Percentiles rank a stretch among this genome's conserved stretches.
phyloP scores from a whole-genome alignment of 768 basidiomycete genomes.

The Lentinula sp. region DNA sequence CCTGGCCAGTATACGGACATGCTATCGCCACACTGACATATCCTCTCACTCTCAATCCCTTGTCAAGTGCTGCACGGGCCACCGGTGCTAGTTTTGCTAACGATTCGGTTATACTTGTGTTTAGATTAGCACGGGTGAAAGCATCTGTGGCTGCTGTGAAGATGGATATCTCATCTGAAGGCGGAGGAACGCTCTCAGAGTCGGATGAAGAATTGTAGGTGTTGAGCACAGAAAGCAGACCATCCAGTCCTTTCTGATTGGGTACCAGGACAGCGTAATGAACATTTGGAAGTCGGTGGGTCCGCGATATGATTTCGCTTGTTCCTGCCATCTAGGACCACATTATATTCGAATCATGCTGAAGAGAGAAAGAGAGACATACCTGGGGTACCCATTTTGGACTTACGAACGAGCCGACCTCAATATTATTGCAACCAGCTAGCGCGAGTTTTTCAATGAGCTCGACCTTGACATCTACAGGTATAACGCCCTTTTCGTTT shows the following conservation, averaged over 20 bases:
- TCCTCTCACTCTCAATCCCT: constrained; percentile 68
- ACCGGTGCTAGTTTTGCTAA: constrained; percentile 59
- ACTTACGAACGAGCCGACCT: constrained; percentile 87
- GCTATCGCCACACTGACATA: constrained; percentile 81
- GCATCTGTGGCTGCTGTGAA: constrained; percentile 87
- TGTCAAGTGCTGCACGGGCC: constrained; percentile 48
- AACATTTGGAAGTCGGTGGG: constrained; percentile 45
- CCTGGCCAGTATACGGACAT: constrained; percentile 83
- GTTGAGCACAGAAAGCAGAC: constrained; percentile 53
- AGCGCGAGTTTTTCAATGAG: constrained; percentile 68
- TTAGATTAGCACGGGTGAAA: constrained; percentile 83
- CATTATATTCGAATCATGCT: neutral
- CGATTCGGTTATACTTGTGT: constrained; percentile 66
- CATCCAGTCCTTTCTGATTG: constrained; percentile 71
- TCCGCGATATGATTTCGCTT: constrained; percentile 57
- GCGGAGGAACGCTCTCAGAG: constrained; percentile 31
- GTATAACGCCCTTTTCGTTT: constrained; percentile 74
- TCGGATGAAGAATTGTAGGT: constrained; percentile 16
- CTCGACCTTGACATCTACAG: constrained; percentile 69
- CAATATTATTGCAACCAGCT: constrained; percentile 67
- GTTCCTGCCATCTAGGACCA: constrained; percentile 78
- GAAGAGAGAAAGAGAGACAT: constrained; percentile 10
- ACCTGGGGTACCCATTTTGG: constrained; percentile 94
- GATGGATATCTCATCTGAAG: constrained; percentile 80
- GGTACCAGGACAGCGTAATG: constrained; percentile 80